Evolutionary conservation across 2,329 filamentous ascomycete species (phyloP), one percentile per base, ranked within the genome.

Genomic region (Lojkania enalia): DNA sequence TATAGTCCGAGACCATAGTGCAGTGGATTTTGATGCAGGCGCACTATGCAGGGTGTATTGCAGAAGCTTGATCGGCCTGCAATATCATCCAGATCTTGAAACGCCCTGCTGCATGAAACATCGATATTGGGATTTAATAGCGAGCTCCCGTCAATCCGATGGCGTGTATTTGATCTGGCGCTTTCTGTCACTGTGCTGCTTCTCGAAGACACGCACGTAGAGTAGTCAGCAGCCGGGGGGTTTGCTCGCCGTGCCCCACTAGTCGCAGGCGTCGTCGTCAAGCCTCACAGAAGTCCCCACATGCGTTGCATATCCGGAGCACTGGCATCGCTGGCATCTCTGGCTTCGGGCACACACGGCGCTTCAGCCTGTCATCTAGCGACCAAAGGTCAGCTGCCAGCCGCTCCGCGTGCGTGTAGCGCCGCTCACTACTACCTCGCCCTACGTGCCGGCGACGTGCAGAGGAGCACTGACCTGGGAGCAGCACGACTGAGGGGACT

Each of bases 261-360:
- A 54, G 51, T 48, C 36, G 50, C 46, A n/a, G n/a, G n/a, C n/a
- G n/a, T n/a, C n/a, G n/a, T n/a, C n/a, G n/a, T n/a, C n/a, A 54
- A 42, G 53, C 52, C 44, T 52, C 44, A 46, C 48, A 44, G 36
- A 33, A 30, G 50, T 53, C 60, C 58, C 61, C 61, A 64, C 61
- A 61, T 60, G 48, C 41, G 31, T 23, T 47, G 23, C 36, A 31
- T 37, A 49, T 50, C 48, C 40, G 37, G 52, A 49, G 41, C 39
- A n/a, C 44, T 49, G 43, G 41, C 41, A 35, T 31, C 42, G 37
- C 27, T 30, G 21, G 7, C 36, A 25, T 11, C 2, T 12, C 23
- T 18, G 39, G 27, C 14, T n/a, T n/a, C 27, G 27, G 20, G 20
- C 13, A 29, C n/a, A n/a, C n/a, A n/a, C n/a, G n/a, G n/a, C n/a